Evolutionary conservation across 2,329 filamentous ascomycete species (phyloP).

Genomic region (Nectriaceae sp.): DNA sequence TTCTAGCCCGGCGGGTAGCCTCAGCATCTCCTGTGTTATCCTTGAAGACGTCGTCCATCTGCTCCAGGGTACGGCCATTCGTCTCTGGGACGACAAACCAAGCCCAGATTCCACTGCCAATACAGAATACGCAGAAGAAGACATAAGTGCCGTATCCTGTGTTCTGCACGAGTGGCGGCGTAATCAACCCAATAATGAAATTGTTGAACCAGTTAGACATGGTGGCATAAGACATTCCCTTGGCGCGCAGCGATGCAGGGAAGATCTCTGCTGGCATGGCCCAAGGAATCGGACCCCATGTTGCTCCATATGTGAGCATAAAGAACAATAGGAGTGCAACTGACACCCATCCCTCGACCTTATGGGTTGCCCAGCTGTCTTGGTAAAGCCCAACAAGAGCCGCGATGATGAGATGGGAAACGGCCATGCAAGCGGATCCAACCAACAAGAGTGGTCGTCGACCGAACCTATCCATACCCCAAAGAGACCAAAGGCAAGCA

Average conservation of each 20-base stretch:
- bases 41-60: not conserved
- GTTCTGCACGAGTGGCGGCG: not conserved
- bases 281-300: constrained; percentile 8
- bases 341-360: not conserved
- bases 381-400: not conserved
- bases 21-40: not conserved
- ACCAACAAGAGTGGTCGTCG: constrained; percentile 2
- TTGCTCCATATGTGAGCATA: constrained; percentile 1
- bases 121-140: not conserved
- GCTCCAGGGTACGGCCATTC: not conserved
- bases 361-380: not conserved
- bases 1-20: not conserved
- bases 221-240: constrained; percentile 3
- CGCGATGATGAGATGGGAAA: constrained; percentile 7
- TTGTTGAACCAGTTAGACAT: constrained; percentile 4
- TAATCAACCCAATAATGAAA: constrained; percentile 7
- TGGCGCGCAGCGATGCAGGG: constrained; percentile 4
- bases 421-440: constrained; percentile 1
- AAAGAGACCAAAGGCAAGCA: constrained; percentile 5
- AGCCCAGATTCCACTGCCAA: not conserved
- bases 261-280: constrained; percentile 7
- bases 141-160: not conserved
- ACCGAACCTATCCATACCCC: constrained; percentile 7
- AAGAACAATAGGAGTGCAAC: constrained; percentile 3
- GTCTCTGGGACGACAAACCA: not conserved